Evolutionary conservation across 2,329 filamentous ascomycete species (phyloP), one percentile per base, ranked within the genome.

Genomic region (Colletotrichum sp.): DNA sequence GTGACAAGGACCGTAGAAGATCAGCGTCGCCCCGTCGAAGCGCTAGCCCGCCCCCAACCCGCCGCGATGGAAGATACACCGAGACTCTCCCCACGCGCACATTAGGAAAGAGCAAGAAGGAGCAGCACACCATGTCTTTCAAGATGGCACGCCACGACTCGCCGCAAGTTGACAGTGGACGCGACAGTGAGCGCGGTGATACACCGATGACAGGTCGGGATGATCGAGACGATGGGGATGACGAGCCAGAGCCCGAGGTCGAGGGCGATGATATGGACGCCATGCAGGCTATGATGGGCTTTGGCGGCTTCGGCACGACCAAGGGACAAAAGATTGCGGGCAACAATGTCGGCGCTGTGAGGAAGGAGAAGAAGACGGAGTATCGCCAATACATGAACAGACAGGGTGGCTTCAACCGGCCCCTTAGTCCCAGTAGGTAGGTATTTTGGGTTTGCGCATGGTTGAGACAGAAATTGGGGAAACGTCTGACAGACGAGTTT

Each of bases 331-430:
- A 98, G 83, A 93, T 99, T 2, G 90, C 91, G 0, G 97, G 97
- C 3, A 99, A 99, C 83, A 92, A 96, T 82, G 92, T 93, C 57
- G 96, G 95, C 71, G 95, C 89, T 0, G 92, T 98, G 69, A 89
- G 93, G 79, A 98, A 97, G 89, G 95, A 97, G 87, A 98, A 98
- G 92, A 96, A 95, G 91, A 95, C 93, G 16, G 92, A 98, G 88
- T 99, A 98, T 82, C 91, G 97, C 80, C 97, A 99, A 90, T 99
- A 99, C 85, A 99, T 99, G 92, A 97, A 97, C 82, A 91, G 95
- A 72, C 89, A 92, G 68, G 95, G 95, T 72, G 95, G 95, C 8
- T 97, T 97, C 88, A 97, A 96, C 83, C 87, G 95, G 80, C 94
- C 95, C 62, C 86, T 96, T 69, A 94, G 93, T 84, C 92, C 92